Evolutionary conservation across 208 protist species (phyloP).

Genomic region (Trypanosoma lewisi): DNA sequence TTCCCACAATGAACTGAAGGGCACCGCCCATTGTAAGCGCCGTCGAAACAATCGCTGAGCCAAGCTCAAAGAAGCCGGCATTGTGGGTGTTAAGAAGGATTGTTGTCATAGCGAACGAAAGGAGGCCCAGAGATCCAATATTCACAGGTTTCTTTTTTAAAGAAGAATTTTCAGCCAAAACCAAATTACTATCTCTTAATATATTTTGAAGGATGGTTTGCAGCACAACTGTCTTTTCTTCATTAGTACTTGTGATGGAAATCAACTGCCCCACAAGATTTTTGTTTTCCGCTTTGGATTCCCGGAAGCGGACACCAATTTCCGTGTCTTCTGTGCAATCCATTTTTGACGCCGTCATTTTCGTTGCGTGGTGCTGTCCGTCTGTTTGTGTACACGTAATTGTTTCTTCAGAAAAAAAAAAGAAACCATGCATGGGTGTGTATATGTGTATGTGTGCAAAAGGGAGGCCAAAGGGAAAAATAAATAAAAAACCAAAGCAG

Average conservation of each 20-base stretch:
- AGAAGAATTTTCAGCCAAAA: background rate
- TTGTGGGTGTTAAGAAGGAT: constrained; percentile 15
- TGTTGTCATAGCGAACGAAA: constrained; percentile 12
- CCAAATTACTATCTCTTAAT: background rate
- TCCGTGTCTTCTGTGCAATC: too few species aligned
- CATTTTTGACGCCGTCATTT: too few species aligned
- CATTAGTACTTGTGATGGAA: background rate
- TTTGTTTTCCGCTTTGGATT: background rate
- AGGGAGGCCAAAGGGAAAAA: too few species aligned
- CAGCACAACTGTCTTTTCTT: background rate
- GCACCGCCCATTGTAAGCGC: background rate
- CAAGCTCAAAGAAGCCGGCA: constrained; percentile 2
- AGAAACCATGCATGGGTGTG: too few species aligned
- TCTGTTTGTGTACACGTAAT: too few species aligned
- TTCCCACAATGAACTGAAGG: constrained; percentile 2
- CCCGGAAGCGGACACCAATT: background rate
- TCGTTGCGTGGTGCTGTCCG: too few species aligned
- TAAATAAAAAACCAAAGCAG: too few species aligned
- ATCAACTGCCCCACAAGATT: background rate
- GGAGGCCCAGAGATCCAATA: background rate
- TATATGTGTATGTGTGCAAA: too few species aligned
- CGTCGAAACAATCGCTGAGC: constrained; percentile 1
- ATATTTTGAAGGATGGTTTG: background rate
- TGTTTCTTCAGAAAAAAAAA: too few species aligned
- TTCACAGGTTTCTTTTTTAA: background rate